Evolutionary conservation across 495 filamentous ascomycete species (phyloP), one percentile per base, ranked within the genome.

Genomic region (Neurospora sp.): DNA sequence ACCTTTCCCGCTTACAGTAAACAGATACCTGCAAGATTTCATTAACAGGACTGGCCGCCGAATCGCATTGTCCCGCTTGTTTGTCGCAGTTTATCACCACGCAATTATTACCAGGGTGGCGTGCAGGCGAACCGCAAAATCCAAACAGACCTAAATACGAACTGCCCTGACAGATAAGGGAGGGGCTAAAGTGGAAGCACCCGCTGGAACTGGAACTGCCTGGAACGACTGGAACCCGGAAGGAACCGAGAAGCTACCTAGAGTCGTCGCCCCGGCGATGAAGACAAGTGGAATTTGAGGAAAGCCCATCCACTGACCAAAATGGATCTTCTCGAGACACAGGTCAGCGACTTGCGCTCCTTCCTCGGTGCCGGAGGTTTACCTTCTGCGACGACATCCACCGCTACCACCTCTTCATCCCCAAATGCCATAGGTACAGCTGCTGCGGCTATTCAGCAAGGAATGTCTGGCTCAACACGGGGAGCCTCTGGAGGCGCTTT

Each of bases 261-360:
- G 70, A 70, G 69, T 12, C 18, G 35, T 70, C 69, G 31, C 31
- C 31, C 31, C 31, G 69, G 35, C 35, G 44, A 35, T 72, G 70
- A 39, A 42, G 23, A 42, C 37, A 39, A 48, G 70, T 42, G 70
- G 70, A 62, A 31, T 62, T 35, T 62, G 27, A 62, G 4, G 11
- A 14, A 62, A 62, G 12, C 23, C 54, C 54, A 62, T 35, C 54
- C 48, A 23, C 23, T 11, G 40, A 35, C 35, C 40, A 73, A 69
- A 69, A 88, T 88, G 86, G 86, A 88, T 76, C 84, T 83, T 77
- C 84, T 89, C 77, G 85, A 88, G 78, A 82, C 77, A 69, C 87
- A 89, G 79, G 85, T 85, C 75, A 86, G 81, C 78, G 87, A 89
- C 79, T 81, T 89, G 77, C 84, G 84, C 76, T 85, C 83, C 71